These are phyloP conservation scores for Dactylellina leptospora DNA, from an alignment of 2,329 filamentous ascomycete genomes.

Conservation along the genomic window DNA sequence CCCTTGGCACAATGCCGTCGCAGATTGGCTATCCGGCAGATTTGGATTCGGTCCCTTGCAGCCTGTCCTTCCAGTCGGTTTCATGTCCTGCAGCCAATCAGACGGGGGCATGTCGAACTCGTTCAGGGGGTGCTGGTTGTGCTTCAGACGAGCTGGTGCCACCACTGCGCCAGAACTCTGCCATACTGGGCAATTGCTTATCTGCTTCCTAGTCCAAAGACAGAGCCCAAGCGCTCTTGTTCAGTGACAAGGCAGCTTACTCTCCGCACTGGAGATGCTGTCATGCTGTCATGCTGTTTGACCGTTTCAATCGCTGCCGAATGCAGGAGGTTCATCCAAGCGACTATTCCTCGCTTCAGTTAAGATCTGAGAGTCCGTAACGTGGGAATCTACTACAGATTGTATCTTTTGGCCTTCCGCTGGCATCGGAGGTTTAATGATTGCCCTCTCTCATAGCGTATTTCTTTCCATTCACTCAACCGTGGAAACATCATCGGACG, in stretches of 20 bases:
- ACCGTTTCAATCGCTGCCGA: background rate
- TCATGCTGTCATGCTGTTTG: constrained; percentile 7
- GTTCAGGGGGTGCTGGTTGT: constrained; percentile 18
- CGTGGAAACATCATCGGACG: background rate
- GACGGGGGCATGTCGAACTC: background rate
- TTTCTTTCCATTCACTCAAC: too few relatives aligned
- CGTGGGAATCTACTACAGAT: too few relatives aligned
- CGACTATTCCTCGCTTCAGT: constrained; percentile 12
- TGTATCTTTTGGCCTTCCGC: too few relatives aligned
- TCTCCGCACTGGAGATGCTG: constrained; percentile 9
- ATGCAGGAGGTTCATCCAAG: background rate
- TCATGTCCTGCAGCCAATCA: constrained; percentile 22
- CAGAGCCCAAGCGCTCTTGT: background rate
- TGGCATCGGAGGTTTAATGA: too few relatives aligned
- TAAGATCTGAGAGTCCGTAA: too few relatives aligned
- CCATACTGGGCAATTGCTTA: too few relatives aligned
- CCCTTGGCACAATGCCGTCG: constrained; percentile 1
- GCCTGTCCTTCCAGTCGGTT: constrained; percentile 9
- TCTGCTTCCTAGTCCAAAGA: too few relatives aligned
- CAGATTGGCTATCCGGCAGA: constrained; percentile 36
- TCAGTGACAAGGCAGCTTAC: constrained; percentile 21
- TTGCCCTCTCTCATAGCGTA: background rate
- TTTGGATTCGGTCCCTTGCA: constrained; percentile 34
- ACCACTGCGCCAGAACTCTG: constrained; percentile 7
- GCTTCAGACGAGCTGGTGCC: constrained; percentile 42